Conservation (phyloP, 306 rosid genomes). For the Vachellia collinsii region DNA sequence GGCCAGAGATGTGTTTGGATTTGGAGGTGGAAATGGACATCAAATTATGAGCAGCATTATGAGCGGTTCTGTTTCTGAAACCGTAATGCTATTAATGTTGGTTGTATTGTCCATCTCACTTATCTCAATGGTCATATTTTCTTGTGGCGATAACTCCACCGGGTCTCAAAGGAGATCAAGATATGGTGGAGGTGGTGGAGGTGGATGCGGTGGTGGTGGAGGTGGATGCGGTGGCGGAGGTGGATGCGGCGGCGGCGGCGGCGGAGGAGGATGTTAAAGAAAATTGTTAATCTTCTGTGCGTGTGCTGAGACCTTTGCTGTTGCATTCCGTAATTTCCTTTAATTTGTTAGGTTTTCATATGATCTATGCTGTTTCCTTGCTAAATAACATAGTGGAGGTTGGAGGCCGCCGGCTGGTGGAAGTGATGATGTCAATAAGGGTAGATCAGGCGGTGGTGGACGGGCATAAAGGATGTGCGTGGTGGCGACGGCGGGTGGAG, state of each 20-base stretch:
- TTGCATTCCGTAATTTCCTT: no score
- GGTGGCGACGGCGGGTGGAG: no score
- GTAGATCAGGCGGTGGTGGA: no score
- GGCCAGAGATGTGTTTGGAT: not conserved
- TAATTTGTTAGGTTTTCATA: no score
- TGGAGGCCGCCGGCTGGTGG: no score
- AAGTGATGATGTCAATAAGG: no score
- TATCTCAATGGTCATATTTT: conserved; percentile 20
- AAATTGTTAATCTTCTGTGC: not conserved
- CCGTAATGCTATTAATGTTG: not conserved
- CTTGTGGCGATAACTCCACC: not conserved
- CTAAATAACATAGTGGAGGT: no score
- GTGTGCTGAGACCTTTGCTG: not conserved
- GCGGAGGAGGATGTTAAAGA: not conserved
- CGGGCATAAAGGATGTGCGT: no score
- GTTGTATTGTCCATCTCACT: conserved; percentile 20
- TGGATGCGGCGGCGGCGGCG: not conserved
- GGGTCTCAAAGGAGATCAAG: not conserved
- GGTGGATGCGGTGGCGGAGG: not conserved
- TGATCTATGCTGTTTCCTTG: no score
- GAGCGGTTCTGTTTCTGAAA: not conserved
- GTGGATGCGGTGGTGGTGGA: not conserved
- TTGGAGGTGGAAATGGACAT: not conserved
- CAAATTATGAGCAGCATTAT: not conserved
- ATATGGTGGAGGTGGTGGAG: not conserved